These are phyloP conservation scores for Penicillium sp. DNA, from an alignment of 2,329 filamentous ascomycete species.

Conservation along the genomic window DNA sequence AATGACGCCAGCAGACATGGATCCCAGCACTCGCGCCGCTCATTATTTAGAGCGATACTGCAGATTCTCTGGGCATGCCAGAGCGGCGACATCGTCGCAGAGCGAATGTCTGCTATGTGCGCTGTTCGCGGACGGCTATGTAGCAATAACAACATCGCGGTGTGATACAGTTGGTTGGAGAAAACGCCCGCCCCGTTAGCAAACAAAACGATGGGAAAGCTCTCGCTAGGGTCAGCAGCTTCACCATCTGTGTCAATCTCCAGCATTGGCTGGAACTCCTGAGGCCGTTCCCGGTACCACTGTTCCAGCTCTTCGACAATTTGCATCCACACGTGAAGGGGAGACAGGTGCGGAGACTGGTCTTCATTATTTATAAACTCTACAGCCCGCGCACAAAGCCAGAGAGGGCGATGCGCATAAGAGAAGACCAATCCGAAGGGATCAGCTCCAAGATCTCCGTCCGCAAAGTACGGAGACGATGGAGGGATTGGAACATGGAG, in stretches of 20 bases:
- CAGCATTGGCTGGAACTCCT: constrained; percentile 37
- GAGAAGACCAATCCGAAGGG: constrained; percentile 26
- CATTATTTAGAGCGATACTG: constrained; percentile 55
- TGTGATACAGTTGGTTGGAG: constrained; percentile 61
- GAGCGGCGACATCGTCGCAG: constrained; percentile 47
- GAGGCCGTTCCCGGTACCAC: constrained; percentile 35
- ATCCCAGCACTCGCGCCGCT: constrained; percentile 53
- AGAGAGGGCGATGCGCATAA: constrained; percentile 31
- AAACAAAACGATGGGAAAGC: constrained; percentile 50
- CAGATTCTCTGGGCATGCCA: constrained; percentile 57
- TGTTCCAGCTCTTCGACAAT: constrained; percentile 32
- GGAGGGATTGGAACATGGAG: constrained; percentile 24
- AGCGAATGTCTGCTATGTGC: constrained; percentile 34
- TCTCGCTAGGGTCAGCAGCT: constrained; percentile 19
- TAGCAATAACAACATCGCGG: constrained; percentile 58
- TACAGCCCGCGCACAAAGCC: constrained; percentile 33
- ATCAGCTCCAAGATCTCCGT: constrained; percentile 16
- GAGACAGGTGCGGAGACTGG: constrained; percentile 10
- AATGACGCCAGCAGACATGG: constrained; percentile 53
- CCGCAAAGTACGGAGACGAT: constrained; percentile 16
- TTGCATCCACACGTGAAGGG: constrained; percentile 29
- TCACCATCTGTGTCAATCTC: constrained; percentile 41
- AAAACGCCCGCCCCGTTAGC: constrained; percentile 50
- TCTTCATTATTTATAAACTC: constrained; percentile 25
- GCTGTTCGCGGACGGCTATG: constrained; percentile 55